Evolutionary conservation across 345 rosid species (phyloP).

Genomic region (Citrus sinensis): DVS_A1.0 CM039161.1:22598501-22599000

Average conservation of each 20-base stretch:
- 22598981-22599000: conserved; percentile 65
- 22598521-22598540: background rate
- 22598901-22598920: accelerated
- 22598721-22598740: background rate
- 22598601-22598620: background rate
- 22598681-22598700: background rate
- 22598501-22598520: conserved; percentile 13
- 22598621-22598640: background rate
- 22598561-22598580: conserved; percentile 5
- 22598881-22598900: accelerated
- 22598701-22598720: background rate
- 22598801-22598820: conserved; percentile 22
- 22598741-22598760: background rate
- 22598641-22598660: background rate
- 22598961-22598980: conserved; percentile 96
- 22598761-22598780: background rate
- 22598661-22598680: background rate
- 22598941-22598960: conserved; percentile 95
- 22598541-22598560: background rate
- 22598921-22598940: conserved; percentile 86
- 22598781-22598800: conserved; percentile 31
- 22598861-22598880: background rate
- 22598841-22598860: accelerated
- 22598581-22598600: conserved; percentile 24
- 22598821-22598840: background rate